phyloP scores from a whole-genome alignment of 75 land plant species.

The Cupressus sempervirens region DNA sequence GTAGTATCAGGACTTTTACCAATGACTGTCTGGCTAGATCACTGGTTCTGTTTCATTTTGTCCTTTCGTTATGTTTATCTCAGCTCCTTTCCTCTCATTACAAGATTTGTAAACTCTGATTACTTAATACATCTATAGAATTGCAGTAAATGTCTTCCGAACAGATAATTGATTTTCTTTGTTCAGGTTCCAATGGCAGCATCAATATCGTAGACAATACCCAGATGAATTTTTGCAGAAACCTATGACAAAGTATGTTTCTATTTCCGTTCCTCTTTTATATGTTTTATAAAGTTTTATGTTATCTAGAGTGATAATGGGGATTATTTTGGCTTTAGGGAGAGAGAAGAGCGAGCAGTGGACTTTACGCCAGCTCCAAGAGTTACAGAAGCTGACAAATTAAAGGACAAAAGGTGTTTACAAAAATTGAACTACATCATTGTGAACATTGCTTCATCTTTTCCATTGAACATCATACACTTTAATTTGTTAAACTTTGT shows the following conservation, averaged over 20 bases:
- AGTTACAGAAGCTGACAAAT: constrained; percentile 86
- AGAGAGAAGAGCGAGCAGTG: constrained; percentile 66
- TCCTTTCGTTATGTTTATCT: neutral
- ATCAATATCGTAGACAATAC: constrained; percentile 66
- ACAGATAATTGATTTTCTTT: neutral
- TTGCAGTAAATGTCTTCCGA: neutral
- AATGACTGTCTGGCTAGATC: neutral
- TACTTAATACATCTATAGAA: neutral
- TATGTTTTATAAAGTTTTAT: neutral
- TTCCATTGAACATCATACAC: neutral
- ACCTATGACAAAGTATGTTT: constrained; percentile 33
- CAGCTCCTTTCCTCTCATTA: neutral
- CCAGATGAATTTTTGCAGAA: constrained; percentile 63
- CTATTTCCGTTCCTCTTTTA: neutral
- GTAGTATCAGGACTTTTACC: neutral
- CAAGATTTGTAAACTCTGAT: neutral
- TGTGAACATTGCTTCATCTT: neutral
- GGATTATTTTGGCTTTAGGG: constrained; percentile 36
- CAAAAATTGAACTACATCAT: neutral
- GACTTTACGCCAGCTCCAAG: constrained; percentile 83
- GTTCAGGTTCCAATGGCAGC: constrained; percentile 72
- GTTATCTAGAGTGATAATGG: neutral
- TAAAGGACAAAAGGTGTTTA: constrained; percentile 64
- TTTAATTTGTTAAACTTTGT: neutral
- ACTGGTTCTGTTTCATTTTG: neutral